Evolutionary conservation across 441 rosid species (phyloP), one percentile per base, ranked within the genome.

Genomic region (Adansonia madagascariensis): DNA sequence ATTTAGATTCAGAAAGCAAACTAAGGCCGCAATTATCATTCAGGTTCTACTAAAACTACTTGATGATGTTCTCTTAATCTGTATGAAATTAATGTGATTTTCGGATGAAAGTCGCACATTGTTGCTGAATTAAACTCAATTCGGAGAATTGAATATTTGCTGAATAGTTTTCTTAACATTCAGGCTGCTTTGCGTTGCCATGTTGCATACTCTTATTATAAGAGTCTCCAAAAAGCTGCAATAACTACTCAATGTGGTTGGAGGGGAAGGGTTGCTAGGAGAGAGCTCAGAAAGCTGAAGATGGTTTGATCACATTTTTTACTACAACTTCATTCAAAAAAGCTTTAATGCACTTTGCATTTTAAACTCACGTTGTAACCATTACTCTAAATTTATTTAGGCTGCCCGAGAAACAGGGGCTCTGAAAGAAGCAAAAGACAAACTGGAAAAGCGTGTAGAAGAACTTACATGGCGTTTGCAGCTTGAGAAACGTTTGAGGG

Each of bases 401-500:
- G 93, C 92, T 35, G 86, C 92, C 46, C 84, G 91, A 79, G 97
- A 91, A 76, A 91, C 97, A 18, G 94, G 94, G 64, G 94, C 97
- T 72, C 93, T 91, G 49, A 88, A 90, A 85, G 97, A 90, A 86
- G 92, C 91, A 14, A 91, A 90, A 76, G 92, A 89, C 88, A 91
- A 91, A 79, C 86, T 92, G 69, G 97, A 92, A 80, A 92, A 92
- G 84, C 94, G 97, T 41, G 94, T 90, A 56, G 97, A 91, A 71
- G 94, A 91, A 79, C 86, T 91, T 80, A 89, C 91, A 64, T 90
- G 92, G 92, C 94, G 97, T 80, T 85, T 91, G 83, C 97, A 91
- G 81, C 75, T 91, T 70, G 97, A 91, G 82, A 91, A 91, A 82
- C 87, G 97, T 73, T 81, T 89, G 82, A 84, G 97, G 89, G 97